Base-by-base conservation (phyloP, 148 eudicot genomes). In the Diospyros lotus region DNA sequence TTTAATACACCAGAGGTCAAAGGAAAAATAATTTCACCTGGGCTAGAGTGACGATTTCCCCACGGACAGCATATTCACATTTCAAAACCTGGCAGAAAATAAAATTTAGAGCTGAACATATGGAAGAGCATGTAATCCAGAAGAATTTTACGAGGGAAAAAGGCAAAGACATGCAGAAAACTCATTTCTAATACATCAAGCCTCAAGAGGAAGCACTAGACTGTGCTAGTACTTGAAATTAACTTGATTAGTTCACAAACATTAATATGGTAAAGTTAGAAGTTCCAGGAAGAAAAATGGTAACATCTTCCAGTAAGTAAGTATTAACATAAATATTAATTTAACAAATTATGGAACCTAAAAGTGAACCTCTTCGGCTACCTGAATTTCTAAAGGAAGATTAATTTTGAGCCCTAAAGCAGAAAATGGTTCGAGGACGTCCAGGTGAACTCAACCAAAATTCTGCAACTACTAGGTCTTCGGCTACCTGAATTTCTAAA, bases 41-140 rank as follows among this genome's bases (percentile, higher is more conserved):
- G 9, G 98, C 98, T 65, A 88, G 84, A 45, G 84, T 78, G 65
- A 93, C 96, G 79, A 93, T 91, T 80, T 87, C 98, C 50, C 98
- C 98, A 64, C 98, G 98, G 78, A 91, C 98, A 83, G 94, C 98
- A 85, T 93, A 93, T 65, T 91, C 89, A 72, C 98, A 93, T 77
- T 91, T 81, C 86, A 93, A 77, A 63, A 93, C 96, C 96, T 93
- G 86, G 40, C 11, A 79, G 68, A 43, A 3, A 71, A 76, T 59
- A 50, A 44, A 58, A 73, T 14, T 43, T 15, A 9, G 64, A 13
- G 3, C 28, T 62, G 38, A 77, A 64, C n/a, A 51, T 52, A 44
- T 50, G 43, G 9, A 38, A 11, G 8, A 56, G 11, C 40, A 71
- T 18, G 40, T 4, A 70, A 71, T 63, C 55, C 44, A 11, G 14